Evolutionary conservation across 371 early-diverging fungal genomes (phyloP).

Genomic region (Mortierella polycephala): DNA sequence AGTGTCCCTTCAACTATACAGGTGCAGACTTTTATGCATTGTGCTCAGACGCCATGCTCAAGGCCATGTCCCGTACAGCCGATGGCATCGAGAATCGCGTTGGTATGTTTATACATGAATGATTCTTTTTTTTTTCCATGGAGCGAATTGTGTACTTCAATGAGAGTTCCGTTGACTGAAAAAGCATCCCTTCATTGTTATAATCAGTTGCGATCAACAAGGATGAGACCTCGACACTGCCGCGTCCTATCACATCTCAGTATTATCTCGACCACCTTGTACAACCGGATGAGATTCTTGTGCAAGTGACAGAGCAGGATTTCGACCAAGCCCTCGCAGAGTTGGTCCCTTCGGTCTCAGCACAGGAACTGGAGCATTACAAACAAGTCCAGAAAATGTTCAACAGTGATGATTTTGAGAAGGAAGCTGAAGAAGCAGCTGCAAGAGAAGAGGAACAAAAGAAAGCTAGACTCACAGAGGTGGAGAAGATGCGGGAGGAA

Average conservation of each 20-base stretch:
- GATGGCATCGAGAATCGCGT: slow-evolving; percentile 79
- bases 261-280: slow-evolving; percentile 88
- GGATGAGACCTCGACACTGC: slow-evolving; percentile 44
- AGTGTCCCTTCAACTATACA: slow-evolving; percentile 92
- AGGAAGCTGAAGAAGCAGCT: slow-evolving; percentile 38
- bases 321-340: slow-evolving; percentile 87
- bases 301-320: slow-evolving; percentile 83
- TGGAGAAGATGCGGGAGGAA: slow-evolving; percentile 8
- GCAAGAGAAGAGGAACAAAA: slow-evolving; percentile 26
- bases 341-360: slow-evolving; percentile 90
- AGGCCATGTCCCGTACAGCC: slow-evolving; percentile 93
- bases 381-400: slow-evolving; percentile 77
- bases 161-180: not conserved
- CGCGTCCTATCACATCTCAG: slow-evolving; percentile 75
- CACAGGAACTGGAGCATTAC: slow-evolving; percentile 91
- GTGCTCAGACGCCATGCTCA: slow-evolving; percentile 96
- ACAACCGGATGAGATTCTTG: slow-evolving; percentile 70
- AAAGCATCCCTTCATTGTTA: not conserved
- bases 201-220: slow-evolving; percentile 28
- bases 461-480: not conserved
- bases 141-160: not conserved
- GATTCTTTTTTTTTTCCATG: not conserved
- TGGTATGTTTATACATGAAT: slow-evolving; percentile 24
- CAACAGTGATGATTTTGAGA: slow-evolving; percentile 54
- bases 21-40: slow-evolving; percentile 99